Base-by-base conservation (phyloP, 1,139 yeast genomes). In the Sugiyamaella japonica region DNA sequence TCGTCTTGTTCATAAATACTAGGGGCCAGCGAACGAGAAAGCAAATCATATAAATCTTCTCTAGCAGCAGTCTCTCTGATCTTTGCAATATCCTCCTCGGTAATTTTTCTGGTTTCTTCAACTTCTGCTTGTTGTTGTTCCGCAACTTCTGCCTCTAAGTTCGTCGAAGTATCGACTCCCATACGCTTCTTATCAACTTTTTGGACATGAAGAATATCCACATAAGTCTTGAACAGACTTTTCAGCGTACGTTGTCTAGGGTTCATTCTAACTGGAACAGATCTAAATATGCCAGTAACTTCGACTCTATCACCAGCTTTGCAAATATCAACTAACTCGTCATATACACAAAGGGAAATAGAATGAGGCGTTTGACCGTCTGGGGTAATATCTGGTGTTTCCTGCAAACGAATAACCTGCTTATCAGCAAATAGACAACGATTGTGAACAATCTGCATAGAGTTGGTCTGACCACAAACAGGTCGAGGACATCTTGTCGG, bases 311-410 rank as follows among this genome's bases (percentile, higher is more conserved):
- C 99, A 77, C 99, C 99, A 13, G 99, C 98, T 66, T 96, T 82
- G 68, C 96, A 87, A 53, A 88, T 79, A 70, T 93, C 99, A 1
- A 93, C 99, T 60, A 93, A 77, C 68, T 95, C 99, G 70, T 95
- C 99, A 67, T 93, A 93, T 2, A 89, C 96, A 75, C 97, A 90
- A 37, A 93, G 76, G 10, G 96, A 89, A 54, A 93, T 89, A 10
- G 97, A 86, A 69, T 93, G 99, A 1, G 99, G 99, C 2, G 99
- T 93, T 72, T 93, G 99, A 17, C 99, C 99, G 73, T 89, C 99
- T 2, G 99, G 99, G n/a, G 93, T 96, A 60, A 84, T 78, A 70
- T 93, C 99, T 0, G 99, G 99, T 0, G 99, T 93, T 71, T 93
- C 99, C 71, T 93, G 99, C 47, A 93, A 75, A 66, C 89, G 89